Percentiles rank a stretch among this genome's conserved stretches.
These are phyloP conservation scores for Torrubiella hemipterigena DNA, from an alignment of 2,329 filamentous ascomycete genomes.

Conservation along the genomic window DNA sequence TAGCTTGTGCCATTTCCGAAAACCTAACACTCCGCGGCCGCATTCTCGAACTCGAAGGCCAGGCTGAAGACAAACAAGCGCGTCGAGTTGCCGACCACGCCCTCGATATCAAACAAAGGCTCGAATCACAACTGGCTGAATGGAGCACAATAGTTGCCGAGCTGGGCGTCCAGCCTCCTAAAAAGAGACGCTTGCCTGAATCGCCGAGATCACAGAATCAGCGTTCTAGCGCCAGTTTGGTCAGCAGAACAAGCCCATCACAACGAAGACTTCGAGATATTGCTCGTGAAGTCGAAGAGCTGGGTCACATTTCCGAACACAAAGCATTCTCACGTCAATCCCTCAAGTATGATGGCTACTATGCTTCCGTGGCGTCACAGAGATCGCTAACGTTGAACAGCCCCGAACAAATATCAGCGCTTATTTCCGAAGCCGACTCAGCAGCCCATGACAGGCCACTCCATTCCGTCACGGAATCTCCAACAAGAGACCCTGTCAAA, in stretches of 20 bases:
- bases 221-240: conserved; percentile 27
- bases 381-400: conserved; percentile 24
- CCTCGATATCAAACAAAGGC: conserved; percentile 53
- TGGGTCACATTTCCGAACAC: conserved; percentile 51
- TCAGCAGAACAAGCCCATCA: conserved; percentile 32
- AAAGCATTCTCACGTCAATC: conserved; percentile 57
- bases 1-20: conserved; percentile 62
- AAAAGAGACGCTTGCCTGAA: conserved; percentile 31
- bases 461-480: conserved; percentile 44
- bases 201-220: conserved; percentile 27
- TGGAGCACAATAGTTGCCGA: conserved; percentile 54
- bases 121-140: conserved; percentile 63
- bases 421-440: conserved; percentile 35
- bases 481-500: conserved; percentile 44
- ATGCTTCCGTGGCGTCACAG: background rate
- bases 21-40: conserved; percentile 63
- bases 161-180: conserved; percentile 49
- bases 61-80: conserved; percentile 49
- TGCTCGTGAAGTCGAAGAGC: conserved; percentile 39
- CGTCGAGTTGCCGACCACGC: conserved; percentile 54
- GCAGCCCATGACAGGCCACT: conserved; percentile 59
- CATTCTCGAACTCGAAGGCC: conserved; percentile 56
- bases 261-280: conserved; percentile 45
- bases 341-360: conserved; percentile 42
- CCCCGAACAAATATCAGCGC: conserved; percentile 50